Conservation (phyloP, 805 yeast species). For the Allodekkera sacchari region DNA sequence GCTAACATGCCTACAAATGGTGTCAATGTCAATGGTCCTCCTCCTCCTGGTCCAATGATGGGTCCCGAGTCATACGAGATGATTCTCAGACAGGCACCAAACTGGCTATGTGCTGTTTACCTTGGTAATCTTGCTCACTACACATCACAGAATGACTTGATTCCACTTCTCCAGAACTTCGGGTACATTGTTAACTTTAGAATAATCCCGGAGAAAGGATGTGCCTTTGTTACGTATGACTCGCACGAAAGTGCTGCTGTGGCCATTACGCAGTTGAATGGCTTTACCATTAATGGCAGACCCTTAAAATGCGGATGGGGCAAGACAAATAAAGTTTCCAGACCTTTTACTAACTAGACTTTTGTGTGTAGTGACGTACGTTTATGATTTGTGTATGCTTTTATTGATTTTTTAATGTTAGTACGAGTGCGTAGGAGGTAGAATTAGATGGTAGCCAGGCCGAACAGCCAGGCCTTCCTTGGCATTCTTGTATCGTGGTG, state of each 20-base stretch:
- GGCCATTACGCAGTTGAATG: slow-evolving; percentile 73
- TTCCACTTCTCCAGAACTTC: slow-evolving; percentile 67
- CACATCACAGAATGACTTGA: slow-evolving; percentile 63
- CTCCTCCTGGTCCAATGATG: slow-evolving; percentile 6
- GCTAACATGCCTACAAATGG: not conserved
- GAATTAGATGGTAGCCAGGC: too few relatives aligned
- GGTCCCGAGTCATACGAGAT: slow-evolving; percentile 44
- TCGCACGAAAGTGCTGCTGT: slow-evolving; percentile 84
- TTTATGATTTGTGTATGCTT: too few relatives aligned
- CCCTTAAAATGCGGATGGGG: slow-evolving; percentile 87
- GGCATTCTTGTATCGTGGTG: too few relatives aligned
- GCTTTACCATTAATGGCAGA: slow-evolving; percentile 67
- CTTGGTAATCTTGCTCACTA: slow-evolving; percentile 78
- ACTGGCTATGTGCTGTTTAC: slow-evolving; percentile 80
- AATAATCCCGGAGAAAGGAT: slow-evolving; percentile 72
- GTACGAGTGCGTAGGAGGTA: too few relatives aligned
- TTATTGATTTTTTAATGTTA: too few relatives aligned
- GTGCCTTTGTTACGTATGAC: slow-evolving; percentile 84
- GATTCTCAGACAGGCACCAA: slow-evolving; percentile 70
- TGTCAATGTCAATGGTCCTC: slow-evolving; percentile 2
- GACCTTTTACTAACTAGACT: slow-evolving; percentile 2
- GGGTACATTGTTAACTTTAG: slow-evolving; percentile 79
- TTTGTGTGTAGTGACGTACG: too few relatives aligned
- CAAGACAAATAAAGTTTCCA: slow-evolving; percentile 24
- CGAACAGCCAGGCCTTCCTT: too few relatives aligned